Evolutionary conservation across 768 basidiomycete species (phyloP), one percentile per base, ranked within the genome.

Genomic region (Rhizopogon rudus): DNA sequence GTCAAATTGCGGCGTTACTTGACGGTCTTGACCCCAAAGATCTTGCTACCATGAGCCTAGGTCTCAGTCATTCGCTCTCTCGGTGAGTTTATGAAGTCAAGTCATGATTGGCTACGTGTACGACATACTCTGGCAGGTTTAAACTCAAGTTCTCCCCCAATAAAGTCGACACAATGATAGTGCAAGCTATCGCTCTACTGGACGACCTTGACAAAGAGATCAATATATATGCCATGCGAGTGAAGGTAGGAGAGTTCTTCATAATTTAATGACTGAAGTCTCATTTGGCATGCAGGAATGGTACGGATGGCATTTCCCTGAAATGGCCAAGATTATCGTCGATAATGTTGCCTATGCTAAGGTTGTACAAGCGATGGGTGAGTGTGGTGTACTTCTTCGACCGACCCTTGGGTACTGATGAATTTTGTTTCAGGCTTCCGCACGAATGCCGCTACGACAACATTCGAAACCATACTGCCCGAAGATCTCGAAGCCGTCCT

Each of bases 281-380:
- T 45, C 50, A 43, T 41, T 51, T 40, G 9, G 46, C 22, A 12
- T 48, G 28, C 63, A 97, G 96, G 97, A 99, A 82, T 99, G 97
- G 97, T 99, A 99, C 65, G 97, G 97, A 39, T 99, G 97, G 97
- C 97, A 99, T 77, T 99, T 99, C 81, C 97, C 97, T 5, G 97
- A 99, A 74, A 91, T 99, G 88, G 90, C 88, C 56, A 98, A 98
- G 77, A 98, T 99, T 69, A 90, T 99, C 61, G 84, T 87, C 57
- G 97, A 99, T 78, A 99, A 97, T 73, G 75, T 95, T 56, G 95
- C 96, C 17, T 98, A 98, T 70, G 95, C 97, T 57, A 97, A 93
- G 75, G 88, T 89, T 55, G 84, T 99, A 63, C 88, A 87, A 54
- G 72, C 80, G 35, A 96, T 99, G 95, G 97, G 91, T 85, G 67